Conservation (phyloP, 192 early-diverging fungal genomes). For the Coemansia sp. region DNA sequence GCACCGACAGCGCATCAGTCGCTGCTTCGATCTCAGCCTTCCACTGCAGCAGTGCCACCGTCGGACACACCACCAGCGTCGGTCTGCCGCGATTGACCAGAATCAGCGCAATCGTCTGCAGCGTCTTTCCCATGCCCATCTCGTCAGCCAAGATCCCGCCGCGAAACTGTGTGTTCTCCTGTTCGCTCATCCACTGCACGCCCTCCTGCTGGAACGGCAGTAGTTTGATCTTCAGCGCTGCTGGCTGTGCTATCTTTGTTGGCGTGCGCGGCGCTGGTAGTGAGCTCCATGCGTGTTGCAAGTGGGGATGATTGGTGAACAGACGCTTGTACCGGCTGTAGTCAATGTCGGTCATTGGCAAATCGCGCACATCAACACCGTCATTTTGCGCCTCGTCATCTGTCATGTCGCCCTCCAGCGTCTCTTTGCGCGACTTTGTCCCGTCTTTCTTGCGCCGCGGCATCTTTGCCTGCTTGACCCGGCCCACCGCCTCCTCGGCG, state of each 20-base stretch:
- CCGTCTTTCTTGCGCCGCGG: slow-evolving; percentile 14
- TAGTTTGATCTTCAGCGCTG: slow-evolving; percentile 66
- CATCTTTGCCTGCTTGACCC: neutral
- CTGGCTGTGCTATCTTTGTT: slow-evolving; percentile 60
- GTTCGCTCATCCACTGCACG: slow-evolving; percentile 77
- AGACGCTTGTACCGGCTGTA: slow-evolving; percentile 31
- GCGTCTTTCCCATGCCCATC: slow-evolving; percentile 96
- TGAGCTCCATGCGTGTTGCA: slow-evolving; percentile 37
- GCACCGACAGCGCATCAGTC: slow-evolving; percentile 62
- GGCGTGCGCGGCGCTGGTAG: slow-evolving; percentile 9
- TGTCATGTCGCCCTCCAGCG: slow-evolving; percentile 30
- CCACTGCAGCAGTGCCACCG: slow-evolving; percentile 91
- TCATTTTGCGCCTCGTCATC: slow-evolving; percentile 5
- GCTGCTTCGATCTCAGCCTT: slow-evolving; percentile 71
- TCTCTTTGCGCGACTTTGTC: slow-evolving; percentile 15
- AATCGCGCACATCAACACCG: slow-evolving; percentile 10
- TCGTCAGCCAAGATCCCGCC: slow-evolving; percentile 85
- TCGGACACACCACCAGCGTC: slow-evolving; percentile 84
- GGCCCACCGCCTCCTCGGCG: neutral
- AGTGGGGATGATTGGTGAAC: slow-evolving; percentile 41
- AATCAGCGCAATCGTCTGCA: slow-evolving; percentile 85
- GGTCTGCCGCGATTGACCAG: slow-evolving; percentile 63
- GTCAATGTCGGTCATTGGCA: slow-evolving; percentile 38
- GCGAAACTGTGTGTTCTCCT: slow-evolving; percentile 69
- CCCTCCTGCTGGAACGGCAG: slow-evolving; percentile 89